Evolutionary conservation across 2,329 filamentous ascomycete genomes (phyloP), one percentile per base, ranked within the genome.

Genomic region (Exophiala bonariae): DNA sequence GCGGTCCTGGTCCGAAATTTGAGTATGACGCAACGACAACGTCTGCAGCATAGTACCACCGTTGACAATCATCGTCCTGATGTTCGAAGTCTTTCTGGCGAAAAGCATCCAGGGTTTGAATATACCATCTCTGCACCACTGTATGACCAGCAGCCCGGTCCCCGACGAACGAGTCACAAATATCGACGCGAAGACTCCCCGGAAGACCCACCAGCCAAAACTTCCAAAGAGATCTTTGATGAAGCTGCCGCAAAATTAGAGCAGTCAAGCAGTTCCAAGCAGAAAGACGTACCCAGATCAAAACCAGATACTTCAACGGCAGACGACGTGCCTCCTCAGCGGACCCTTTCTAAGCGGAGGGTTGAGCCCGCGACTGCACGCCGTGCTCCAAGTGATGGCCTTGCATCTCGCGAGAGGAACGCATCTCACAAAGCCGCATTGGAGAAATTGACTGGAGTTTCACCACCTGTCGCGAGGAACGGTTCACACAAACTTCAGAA

Each of bases 1-100:
- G 64, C 41, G 61, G 68, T 47, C 48, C 50, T 60, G 59, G 53
- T 53, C 34, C 57, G 47, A 62, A 66, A 54, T 57, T 58, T 48
- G 57, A 70, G 40, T 60, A 63, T 30, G 45, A 66, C 41, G 48
- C 67, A 63, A 57, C 70, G 48, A 54, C 67, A 60, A 47, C 63
- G 43, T 57, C 64, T 63, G 54, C 67, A 55, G 38, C 56, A 62
- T 43, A 67, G 60, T 49, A 60, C 57, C 14, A 60, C 60, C 18
- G 47, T 61, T 5, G 61, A 64, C 37, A 63, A 49, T 40, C 56
- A 57, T 37, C 58, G 55, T 33, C 57, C 61, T 16, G 55, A 57
- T 32, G 44, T 49, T 11, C 41, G 49, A 37, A 50, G 40, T 36
- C 42, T 58, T 19, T 54, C 54, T 39, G 41, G 47, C 11, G 52